Base-by-base conservation (phyloP, 139 green algal genomes). In the Volvox reticuliferus region DNA sequence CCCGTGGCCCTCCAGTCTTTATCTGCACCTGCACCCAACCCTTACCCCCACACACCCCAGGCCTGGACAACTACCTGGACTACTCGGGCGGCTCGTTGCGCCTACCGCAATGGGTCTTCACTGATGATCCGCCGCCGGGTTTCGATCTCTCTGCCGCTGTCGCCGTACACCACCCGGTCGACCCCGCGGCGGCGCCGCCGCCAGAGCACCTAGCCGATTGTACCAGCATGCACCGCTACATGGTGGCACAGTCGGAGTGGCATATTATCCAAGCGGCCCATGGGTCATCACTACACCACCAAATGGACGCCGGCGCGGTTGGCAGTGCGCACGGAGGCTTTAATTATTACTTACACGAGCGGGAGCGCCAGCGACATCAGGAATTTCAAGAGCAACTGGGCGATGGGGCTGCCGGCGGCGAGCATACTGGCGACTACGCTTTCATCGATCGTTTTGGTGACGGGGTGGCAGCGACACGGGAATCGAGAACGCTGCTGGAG, bases 241-340 rank as follows among this genome's bases (percentile, higher is more conserved):
- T 89, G 85, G 68, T 67, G 18, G 85, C 69, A 37, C 85, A 89
- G 85, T 75, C 69, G 85, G 85, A 82, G 69, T 82, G 85, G 85
- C 69, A 89, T 62, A 36, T 67, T 62, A 16, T 26, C 65, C 80
- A 44, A 44, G 2, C 14, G 63, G 19, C 33, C 30, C 33, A 24
- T 32, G 22, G 33, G 65, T 0, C 65, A 63, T 36, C 21, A 30
- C 33, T 24, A 62, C 82, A 35, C 3, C 20, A 14, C 26, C 65
- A 55, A 0, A 35, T 55, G 61, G 82, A 86, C 28, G 82, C 62
- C 1, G 62, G n/a, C 20, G 63, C 30, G 32, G 24, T 22, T 16
- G 82, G 65, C 22, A 67, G 20, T 0, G 82, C 35, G 21, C n/a
- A 21, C 35, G 67, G 35, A 26, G 67, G 83, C 36, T 80, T 50